These are phyloP conservation scores for Fusarium nisikadoi DNA, from an alignment of 2,329 filamentous ascomycete genomes.

Conservation along the genomic window DNA sequence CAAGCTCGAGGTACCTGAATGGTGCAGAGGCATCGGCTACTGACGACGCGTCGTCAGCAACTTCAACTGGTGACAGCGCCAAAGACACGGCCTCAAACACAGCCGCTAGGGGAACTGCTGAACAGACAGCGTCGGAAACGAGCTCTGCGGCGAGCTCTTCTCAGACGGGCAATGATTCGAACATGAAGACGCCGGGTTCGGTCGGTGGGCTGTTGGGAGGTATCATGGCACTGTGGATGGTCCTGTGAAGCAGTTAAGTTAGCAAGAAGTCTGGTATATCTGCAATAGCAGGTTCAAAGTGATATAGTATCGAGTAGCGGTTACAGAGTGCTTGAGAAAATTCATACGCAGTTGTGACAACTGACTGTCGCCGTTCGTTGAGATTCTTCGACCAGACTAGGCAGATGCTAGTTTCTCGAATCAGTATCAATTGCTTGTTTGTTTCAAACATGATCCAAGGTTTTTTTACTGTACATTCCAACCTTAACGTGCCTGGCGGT, in stretches of 20 bases:
- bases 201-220: not conserved
- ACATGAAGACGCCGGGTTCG: not conserved
- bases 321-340: rapidly evolving
- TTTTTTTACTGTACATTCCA: rapidly evolving
- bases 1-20: conserved; percentile 8
- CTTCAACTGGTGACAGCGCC: not conserved
- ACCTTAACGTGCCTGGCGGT: rapidly evolving
- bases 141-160: not conserved
- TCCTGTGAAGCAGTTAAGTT: not conserved
- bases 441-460: rapidly evolving
- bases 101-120: too few species aligned
- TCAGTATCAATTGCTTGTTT: too few species aligned
- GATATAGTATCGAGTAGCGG: rapidly evolving
- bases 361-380: not conserved
- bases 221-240: conserved; percentile 1
- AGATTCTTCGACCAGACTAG: not conserved
- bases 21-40: not conserved
- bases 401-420: not conserved
- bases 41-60: not conserved
- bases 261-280: not conserved
- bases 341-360: not conserved
- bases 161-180: not conserved
- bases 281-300: rapidly evolving
- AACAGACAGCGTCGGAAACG: not conserved
- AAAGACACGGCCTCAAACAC: not conserved